Evolutionary conservation across 352 stramenopile species (phyloP).

Genomic region (Bremia lactucae): DNA sequence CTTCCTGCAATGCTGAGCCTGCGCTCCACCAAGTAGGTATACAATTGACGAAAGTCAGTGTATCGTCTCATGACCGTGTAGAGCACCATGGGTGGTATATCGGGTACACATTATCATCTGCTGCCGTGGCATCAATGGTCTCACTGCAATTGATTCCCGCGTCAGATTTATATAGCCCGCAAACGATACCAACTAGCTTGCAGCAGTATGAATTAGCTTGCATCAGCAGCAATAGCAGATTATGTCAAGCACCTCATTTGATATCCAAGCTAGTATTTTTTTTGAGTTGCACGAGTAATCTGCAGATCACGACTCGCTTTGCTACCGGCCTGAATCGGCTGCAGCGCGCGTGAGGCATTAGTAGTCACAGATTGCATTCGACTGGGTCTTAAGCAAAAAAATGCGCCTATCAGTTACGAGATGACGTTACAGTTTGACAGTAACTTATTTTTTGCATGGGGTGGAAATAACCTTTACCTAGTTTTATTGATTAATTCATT

Average conservation of each 20-base stretch:
- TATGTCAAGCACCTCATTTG: conserved; percentile 73
- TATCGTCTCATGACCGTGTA: conserved; percentile 75
- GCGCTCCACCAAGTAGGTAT: conserved; percentile 44
- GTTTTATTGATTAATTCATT: no score
- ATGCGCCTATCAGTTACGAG: no score
- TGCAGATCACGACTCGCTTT: conserved; percentile 45
- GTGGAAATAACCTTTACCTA: no score
- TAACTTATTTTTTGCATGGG: no score
- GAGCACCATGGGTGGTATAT: conserved; percentile 54
- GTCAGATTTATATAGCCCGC: conserved; percentile 1
- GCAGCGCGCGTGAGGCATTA: conserved; percentile 2
- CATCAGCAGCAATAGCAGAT: conserved; percentile 21
- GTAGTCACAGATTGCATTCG: conserved; percentile 2
- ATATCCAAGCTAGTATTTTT: conserved; percentile 61
- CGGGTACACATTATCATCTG: conserved; percentile 18
- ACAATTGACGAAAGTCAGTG: conserved; percentile 65
- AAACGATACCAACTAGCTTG: conserved; percentile 3
- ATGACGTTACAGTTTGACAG: no score
- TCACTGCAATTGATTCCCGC: not conserved
- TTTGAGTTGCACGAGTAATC: conserved; percentile 63
- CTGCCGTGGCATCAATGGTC: not conserved
- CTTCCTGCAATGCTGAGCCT: conserved; percentile 28
- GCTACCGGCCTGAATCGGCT: conserved; percentile 6
- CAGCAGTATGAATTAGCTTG: no score
- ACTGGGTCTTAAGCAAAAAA: not conserved